These are phyloP conservation scores for Beauveria caledonica DNA, from an alignment of 2,329 filamentous ascomycete genomes.

Conservation along the genomic window DNA sequence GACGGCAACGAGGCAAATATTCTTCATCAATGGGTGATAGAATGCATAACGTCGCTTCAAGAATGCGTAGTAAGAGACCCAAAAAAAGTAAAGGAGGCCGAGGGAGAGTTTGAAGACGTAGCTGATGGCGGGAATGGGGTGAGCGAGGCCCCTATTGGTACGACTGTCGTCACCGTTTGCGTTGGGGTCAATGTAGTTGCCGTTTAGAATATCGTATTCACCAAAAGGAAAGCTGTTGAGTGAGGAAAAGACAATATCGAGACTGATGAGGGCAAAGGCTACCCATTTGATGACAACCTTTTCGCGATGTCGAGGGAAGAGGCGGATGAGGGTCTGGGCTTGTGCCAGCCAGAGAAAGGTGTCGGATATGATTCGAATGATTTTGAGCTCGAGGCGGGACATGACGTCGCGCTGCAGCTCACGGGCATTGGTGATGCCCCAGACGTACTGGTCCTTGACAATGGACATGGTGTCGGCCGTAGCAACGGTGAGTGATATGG, in stretches of 20 bases:
- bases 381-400: conserved; percentile 74
- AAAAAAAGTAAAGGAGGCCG: conserved; percentile 80
- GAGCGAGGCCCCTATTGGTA: conserved; percentile 49
- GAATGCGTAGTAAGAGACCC: conserved; percentile 89
- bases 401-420: conserved; percentile 72
- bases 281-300: conserved; percentile 99
- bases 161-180: conserved; percentile 46
- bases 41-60: conserved; percentile 88
- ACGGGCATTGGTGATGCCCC: conserved; percentile 71
- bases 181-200: conserved; percentile 24
- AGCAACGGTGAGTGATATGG: conserved; percentile 85
- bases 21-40: conserved; percentile 84
- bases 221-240: conserved; percentile 73
- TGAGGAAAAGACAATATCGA: conserved; percentile 85
- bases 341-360: conserved; percentile 97
- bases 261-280: conserved; percentile 83
- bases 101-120: conserved; percentile 86
- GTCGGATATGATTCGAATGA: conserved; percentile 88
- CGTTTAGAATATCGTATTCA: conserved; percentile 41
- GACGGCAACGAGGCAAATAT: conserved; percentile 72
- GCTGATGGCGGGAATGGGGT: conserved; percentile 83
- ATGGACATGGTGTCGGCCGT: conserved; percentile 85
- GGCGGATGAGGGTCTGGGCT: conserved; percentile 88
- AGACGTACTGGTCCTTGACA: conserved; percentile 70
- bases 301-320: conserved; percentile 93